phyloP scores from a whole-genome alignment of 495 filamentous ascomycete species.

The Acidiella bohemica region DNA sequence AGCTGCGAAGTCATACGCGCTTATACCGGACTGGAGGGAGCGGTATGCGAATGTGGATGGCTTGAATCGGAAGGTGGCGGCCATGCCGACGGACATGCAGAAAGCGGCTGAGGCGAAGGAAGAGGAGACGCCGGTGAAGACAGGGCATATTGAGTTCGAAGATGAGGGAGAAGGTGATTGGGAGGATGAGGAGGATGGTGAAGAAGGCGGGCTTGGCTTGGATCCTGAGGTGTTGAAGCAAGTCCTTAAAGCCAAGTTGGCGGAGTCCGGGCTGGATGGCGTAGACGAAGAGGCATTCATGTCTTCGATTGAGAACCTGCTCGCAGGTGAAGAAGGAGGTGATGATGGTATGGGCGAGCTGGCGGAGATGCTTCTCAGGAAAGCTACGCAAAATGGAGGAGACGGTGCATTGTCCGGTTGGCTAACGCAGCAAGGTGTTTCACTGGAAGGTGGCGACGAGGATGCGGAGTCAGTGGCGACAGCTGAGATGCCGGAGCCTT shows the following conservation, averaged over 20 bases:
- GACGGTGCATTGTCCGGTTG: slow-evolving; percentile 16
- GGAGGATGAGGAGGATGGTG: slow-evolving; percentile 2
- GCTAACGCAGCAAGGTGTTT: slow-evolving; percentile 20
- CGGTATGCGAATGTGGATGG: slow-evolving; percentile 8
- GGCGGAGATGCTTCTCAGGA: slow-evolving; percentile 23
- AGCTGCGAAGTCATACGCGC: slow-evolving; percentile 15
- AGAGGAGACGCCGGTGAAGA: slow-evolving; percentile 4
- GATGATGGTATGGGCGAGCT: slow-evolving; percentile 27
- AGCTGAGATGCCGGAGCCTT: background rate
- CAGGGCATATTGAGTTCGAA: background rate
- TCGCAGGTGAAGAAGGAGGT: slow-evolving; percentile 19
- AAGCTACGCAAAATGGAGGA: slow-evolving; percentile 8
- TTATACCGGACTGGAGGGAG: slow-evolving; percentile 28
- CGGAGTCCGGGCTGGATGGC: slow-evolving; percentile 21
- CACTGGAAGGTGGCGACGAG: slow-evolving; percentile 13
- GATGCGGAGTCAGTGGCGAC: slow-evolving; percentile 11
- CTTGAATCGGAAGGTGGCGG: background rate
- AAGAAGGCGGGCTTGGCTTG: slow-evolving; percentile 4
- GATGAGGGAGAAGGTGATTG: slow-evolving; percentile 12
- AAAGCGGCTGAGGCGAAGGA: slow-evolving; percentile 10
- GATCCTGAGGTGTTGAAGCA: slow-evolving; percentile 23
- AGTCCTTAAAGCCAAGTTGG: slow-evolving; percentile 20
- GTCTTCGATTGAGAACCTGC: slow-evolving; percentile 24
- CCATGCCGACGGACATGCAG: slow-evolving; percentile 18
- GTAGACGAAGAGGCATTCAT: slow-evolving; percentile 26